These are phyloP conservation scores for Epichloe sp. DNA, from an alignment of 2,329 filamentous ascomycete genomes.

Conservation along the genomic window DNA sequence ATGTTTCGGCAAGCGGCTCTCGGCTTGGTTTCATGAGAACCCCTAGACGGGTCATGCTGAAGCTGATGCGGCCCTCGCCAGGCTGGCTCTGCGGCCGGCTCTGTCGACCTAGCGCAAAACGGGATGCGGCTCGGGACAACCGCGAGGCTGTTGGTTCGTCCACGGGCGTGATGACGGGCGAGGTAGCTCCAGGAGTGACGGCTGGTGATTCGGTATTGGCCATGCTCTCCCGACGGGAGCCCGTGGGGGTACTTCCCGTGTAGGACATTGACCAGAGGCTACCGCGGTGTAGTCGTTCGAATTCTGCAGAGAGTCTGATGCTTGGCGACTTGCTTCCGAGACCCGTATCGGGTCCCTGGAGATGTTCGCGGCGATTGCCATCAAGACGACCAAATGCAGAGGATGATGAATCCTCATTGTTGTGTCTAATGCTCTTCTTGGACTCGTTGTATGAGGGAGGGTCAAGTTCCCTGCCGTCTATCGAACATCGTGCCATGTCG, in stretches of 20 bases:
- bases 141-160: slow-evolving; percentile 43
- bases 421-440: slow-evolving; percentile 21
- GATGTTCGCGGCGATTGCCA: slow-evolving; percentile 12
- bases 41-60: slow-evolving; percentile 42
- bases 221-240: slow-evolving; percentile 38
- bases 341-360: slow-evolving; percentile 10
- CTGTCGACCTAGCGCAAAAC: slow-evolving; percentile 34
- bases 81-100: slow-evolving; percentile 46
- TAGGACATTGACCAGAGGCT: slow-evolving; percentile 30
- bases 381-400: neutral
- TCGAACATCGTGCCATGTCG: slow-evolving; percentile 43
- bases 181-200: slow-evolving; percentile 22
- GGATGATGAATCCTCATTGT: slow-evolving; percentile 9
- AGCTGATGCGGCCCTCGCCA: slow-evolving; percentile 43
- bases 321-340: slow-evolving; percentile 29
- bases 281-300: slow-evolving; percentile 34
- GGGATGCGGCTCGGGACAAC: slow-evolving; percentile 43
- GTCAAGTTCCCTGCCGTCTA: slow-evolving; percentile 31
- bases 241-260: slow-evolving; percentile 17
- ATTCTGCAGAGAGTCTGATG: slow-evolving; percentile 42
- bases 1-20: slow-evolving; percentile 24
- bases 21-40: slow-evolving; percentile 38
- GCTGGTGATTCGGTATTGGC: slow-evolving; percentile 33
- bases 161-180: slow-evolving; percentile 28
- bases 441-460: slow-evolving; percentile 49